Conservation (phyloP, 2,329 filamentous ascomycete genomes). For the Arthrobotrys pseudoclavata region DNA sequence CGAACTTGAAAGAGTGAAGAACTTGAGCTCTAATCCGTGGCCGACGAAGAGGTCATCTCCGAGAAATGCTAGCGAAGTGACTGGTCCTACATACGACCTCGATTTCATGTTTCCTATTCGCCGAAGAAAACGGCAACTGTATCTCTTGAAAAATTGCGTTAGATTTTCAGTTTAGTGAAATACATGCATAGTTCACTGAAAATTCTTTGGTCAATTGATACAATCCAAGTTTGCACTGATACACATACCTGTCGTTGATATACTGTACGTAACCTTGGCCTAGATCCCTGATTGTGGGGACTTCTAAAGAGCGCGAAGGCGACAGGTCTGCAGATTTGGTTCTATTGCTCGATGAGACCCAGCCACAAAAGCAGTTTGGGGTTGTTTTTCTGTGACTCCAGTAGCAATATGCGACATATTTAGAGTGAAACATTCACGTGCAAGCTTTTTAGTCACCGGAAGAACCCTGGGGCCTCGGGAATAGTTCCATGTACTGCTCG, state of each 20-base stretch:
- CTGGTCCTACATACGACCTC: slow-evolving; percentile 67
- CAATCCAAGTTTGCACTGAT: neutral
- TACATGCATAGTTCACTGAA: too few species aligned
- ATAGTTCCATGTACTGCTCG: neutral
- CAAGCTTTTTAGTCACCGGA: slow-evolving; percentile 18
- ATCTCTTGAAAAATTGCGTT: neutral
- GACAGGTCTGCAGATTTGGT: neutral
- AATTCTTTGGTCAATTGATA: too few species aligned
- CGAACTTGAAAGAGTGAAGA: slow-evolving; percentile 69
- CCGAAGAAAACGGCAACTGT: neutral
- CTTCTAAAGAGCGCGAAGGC: neutral
- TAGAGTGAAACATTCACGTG: neutral
- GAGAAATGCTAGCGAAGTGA: slow-evolving; percentile 74
- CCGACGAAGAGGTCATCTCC: slow-evolving; percentile 70
- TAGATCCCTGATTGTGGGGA: neutral
- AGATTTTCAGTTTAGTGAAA: neutral
- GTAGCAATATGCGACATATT: neutral
- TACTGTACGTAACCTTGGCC: neutral
- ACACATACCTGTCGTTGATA: neutral
- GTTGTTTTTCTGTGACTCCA: neutral
- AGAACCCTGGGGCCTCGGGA: slow-evolving; percentile 2
- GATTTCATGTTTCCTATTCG: slow-evolving; percentile 43
- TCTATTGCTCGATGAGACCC: neutral
- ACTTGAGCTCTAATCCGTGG: slow-evolving; percentile 73
- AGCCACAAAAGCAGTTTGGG: neutral